Conservation (phyloP, 768 basidiomycete genomes). For the Coprinopsis cinerea region DNA sequence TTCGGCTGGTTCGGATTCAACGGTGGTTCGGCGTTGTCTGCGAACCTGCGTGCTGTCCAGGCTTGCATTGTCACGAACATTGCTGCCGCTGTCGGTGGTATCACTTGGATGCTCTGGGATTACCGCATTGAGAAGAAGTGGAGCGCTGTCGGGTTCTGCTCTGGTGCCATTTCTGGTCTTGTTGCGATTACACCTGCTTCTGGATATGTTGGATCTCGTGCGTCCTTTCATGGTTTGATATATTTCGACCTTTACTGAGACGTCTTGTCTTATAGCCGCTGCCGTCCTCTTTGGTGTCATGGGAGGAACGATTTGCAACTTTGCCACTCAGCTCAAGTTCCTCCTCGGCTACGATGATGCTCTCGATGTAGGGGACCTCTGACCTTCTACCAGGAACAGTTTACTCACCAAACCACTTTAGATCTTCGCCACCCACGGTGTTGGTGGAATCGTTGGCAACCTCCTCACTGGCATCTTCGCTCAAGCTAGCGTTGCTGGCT, state of each 20-base stretch:
- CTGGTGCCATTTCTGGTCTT: slow-evolving; percentile 86
- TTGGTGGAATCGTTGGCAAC: slow-evolving; percentile 80
- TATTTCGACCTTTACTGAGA: background rate
- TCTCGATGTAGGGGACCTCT: slow-evolving; percentile 53
- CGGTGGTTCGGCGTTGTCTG: slow-evolving; percentile 85
- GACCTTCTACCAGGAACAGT: background rate
- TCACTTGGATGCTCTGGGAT: slow-evolving; percentile 96
- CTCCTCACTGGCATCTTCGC: slow-evolving; percentile 87
- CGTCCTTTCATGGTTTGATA: no score
- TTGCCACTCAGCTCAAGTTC: slow-evolving; percentile 91
- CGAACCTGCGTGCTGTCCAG: slow-evolving; percentile 80
- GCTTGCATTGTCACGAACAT: slow-evolving; percentile 94
- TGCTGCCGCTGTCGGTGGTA: slow-evolving; percentile 77
- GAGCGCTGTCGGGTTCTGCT: slow-evolving; percentile 93
- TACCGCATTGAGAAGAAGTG: slow-evolving; percentile 91
- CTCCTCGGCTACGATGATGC: slow-evolving; percentile 71
- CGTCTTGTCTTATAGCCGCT: no score
- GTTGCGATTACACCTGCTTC: slow-evolving; percentile 88
- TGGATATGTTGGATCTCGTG: slow-evolving; percentile 74
- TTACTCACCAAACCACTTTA: slow-evolving; percentile 21
- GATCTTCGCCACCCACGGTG: slow-evolving; percentile 84
- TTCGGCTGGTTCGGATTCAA: slow-evolving; percentile 95
- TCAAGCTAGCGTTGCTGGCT: slow-evolving; percentile 68
- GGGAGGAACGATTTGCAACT: slow-evolving; percentile 84
- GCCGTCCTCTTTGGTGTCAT: slow-evolving; percentile 81